A percentile compares a stretch with the other conserved stretches of the same genome.
These are phyloP conservation scores for Fonsecaea monophora DNA, from an alignment of 2,329 filamentous ascomycete genomes.

Conservation along the genomic window DNA sequence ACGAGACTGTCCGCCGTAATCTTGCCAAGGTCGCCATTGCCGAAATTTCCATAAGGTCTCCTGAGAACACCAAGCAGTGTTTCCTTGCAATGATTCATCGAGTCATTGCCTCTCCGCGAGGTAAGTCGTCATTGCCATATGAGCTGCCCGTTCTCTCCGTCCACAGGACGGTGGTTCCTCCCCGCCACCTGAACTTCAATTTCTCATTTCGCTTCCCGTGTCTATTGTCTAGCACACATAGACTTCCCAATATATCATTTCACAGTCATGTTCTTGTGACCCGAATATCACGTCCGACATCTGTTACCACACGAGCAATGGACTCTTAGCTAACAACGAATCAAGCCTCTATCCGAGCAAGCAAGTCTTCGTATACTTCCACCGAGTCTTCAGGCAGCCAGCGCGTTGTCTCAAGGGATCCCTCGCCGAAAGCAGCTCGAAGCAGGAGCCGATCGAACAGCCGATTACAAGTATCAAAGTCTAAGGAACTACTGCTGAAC, in stretches of 20 bases:
- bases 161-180: conserved; percentile 14
- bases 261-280: background rate
- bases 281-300: background rate
- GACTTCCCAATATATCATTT: background rate
- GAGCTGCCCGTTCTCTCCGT: conserved; percentile 35
- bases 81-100: conserved; percentile 76
- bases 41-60: conserved; percentile 72
- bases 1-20: conserved; percentile 68
- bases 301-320: background rate
- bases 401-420: conserved; percentile 23
- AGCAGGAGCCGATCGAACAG: conserved; percentile 36
- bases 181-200: background rate
- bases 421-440: conserved; percentile 32
- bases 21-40: conserved; percentile 74
- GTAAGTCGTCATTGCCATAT: conserved; percentile 56
- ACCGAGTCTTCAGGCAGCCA: conserved; percentile 21
- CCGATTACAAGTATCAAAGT: conserved; percentile 32
- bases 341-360: conserved; percentile 22
- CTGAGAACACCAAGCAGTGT: conserved; percentile 76
- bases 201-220: background rate
- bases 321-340: conserved; percentile 13
- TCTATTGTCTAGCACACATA: conserved; percentile 3
- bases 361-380: conserved; percentile 23
- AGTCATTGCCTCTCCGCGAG: conserved; percentile 70
- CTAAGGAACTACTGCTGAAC: conserved; percentile 36